Base-by-base conservation (phyloP, 116 monocot species). In the Zostera marina region DNA sequence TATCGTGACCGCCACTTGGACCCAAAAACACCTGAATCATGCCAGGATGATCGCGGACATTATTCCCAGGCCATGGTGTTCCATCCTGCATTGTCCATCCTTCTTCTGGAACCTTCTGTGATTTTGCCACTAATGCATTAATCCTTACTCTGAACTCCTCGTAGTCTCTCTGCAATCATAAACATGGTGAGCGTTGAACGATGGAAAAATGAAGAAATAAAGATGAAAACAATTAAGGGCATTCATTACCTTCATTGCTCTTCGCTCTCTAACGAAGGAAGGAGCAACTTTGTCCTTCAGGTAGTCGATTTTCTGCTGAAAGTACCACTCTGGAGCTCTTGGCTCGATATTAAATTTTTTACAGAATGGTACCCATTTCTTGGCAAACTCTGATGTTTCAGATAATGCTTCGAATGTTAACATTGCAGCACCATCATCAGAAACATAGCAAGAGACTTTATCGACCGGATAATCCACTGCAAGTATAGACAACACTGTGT, bases 71-170 rank as follows among this genome's bases (percentile, higher is more conserved):
- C 92, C 92, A 92, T 13, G 64, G 86, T 43, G 86, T 92, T 26
- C 92, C 92, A 76, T 92, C 92, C 69, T 92, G 92, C 92, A 92
- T 92, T 42, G 86, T 92, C 92, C 92, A 92, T 7, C 92, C 92
- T 72, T 92, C 92, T 68, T 92, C 92, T 9, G 92, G 92, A 61
- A 92, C 86, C 32, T 86, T 85, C 38, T 86, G 86, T 26, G 92
- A 82, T 68, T 86, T 92, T 14, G 92, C 80, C 58, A 92, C 92
- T 64, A 92, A 66, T n/a, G 82, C 86, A 78, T 92, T 92, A 44
- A 92, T 78, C 20, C 86, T 59, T 32, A 92, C 76, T 72, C 86
- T 92, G 67, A 92, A 92, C 46, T 86, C 92, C 62, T 92, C 92
- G 40, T 92, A 92, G 16, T 92, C 86, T 66, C 92, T 82, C 86